Evolutionary conservation across 176 grass and related monocot species (phyloP), one percentile per base, ranked within the genome.

Genomic region (Eragrostis curvula): DNA sequence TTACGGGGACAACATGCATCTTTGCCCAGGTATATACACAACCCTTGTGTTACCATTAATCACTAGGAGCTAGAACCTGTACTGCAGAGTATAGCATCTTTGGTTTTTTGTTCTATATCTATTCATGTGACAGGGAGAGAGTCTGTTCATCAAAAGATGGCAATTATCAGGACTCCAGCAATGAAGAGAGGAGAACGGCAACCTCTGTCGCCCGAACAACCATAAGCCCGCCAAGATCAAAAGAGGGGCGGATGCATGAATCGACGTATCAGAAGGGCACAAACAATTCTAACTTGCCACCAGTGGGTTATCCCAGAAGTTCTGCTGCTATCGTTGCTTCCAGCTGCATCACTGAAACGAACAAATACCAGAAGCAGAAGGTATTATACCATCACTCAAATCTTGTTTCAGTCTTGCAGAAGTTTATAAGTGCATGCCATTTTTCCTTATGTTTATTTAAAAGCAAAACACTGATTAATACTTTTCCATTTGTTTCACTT

Each of bases 1-100:
- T 85, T 91, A 39, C 84, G 82, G 68, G 88, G 86, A 52, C 65
- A 88, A 13, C 88, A 93, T 81, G 89, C 92, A 50, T 98, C 96
- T 91, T 85, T 98, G 52, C 96, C 96, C 66, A 95, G 96, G 92
- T 84, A 83, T 42, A 52, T 66, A 63, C n/a, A 28, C 71, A 25
- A 17, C 27, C 18, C 28, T 21, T 36, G 9, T 8, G 9, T 41
- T 32, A 15, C 12, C 50, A 10, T 68, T 68, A 53, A 47, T 64
- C 15, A 68, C 23, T 77, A 49, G 5, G 12, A 27, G 27, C 8
- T 72, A 41, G 12, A 67, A 64, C 43, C 66, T 63, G 63, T 48
- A 80, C 21, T 66, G 44, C 32, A 36, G 32, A 36, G 32, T 36
- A 36, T 36, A 36, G 32, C 17, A 44, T 21, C 10, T 51, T 70